Percentiles rank a stretch among this genome's conserved stretches.
Evolutionary conservation across 164 flowering plant species (phyloP).

Genomic region (Paratinospora sagittata): DNA sequence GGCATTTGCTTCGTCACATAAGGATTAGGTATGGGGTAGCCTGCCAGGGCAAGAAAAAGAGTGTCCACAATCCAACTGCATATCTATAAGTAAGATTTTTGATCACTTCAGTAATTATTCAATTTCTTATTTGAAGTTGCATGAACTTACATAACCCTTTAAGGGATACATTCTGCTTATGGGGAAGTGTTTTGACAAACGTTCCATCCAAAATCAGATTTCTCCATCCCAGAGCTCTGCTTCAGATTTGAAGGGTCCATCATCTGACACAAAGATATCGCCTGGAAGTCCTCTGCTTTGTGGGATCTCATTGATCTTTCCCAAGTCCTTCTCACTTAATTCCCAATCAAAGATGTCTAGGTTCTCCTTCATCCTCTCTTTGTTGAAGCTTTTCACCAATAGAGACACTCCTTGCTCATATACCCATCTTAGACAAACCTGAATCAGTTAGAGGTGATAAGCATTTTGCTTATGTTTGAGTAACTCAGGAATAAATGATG

Average conservation of each 20-base stretch:
- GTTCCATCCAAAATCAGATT: too few species aligned
- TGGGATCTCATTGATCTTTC: conserved; percentile 13
- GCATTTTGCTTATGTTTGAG: neutral
- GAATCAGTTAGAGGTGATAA: neutral
- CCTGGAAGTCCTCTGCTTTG: conserved; percentile 12
- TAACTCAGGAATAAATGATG: neutral
- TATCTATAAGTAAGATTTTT: too few species aligned
- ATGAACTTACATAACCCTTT: too few species aligned
- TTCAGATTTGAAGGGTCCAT: conserved; percentile 14
- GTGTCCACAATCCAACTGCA: too few species aligned
- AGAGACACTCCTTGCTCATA: conserved; percentile 15
- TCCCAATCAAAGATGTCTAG: conserved; percentile 16
- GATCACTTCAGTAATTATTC: too few species aligned
- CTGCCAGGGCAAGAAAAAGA: too few species aligned
- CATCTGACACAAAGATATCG: neutral
- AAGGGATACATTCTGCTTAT: too few species aligned
- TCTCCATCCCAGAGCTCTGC: conserved; percentile 19
- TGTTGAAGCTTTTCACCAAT: conserved; percentile 17
- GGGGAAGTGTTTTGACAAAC: too few species aligned
- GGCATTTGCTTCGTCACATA: too few species aligned
- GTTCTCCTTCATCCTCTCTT: conserved; percentile 18
- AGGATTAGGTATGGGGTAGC: too few species aligned
- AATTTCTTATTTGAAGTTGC: too few species aligned
- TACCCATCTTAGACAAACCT: conserved; percentile 19
- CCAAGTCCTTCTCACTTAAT: conserved; percentile 7